Conservation (phyloP, 1,139 yeast genomes). For the Kodamaea alishanica region DNA sequence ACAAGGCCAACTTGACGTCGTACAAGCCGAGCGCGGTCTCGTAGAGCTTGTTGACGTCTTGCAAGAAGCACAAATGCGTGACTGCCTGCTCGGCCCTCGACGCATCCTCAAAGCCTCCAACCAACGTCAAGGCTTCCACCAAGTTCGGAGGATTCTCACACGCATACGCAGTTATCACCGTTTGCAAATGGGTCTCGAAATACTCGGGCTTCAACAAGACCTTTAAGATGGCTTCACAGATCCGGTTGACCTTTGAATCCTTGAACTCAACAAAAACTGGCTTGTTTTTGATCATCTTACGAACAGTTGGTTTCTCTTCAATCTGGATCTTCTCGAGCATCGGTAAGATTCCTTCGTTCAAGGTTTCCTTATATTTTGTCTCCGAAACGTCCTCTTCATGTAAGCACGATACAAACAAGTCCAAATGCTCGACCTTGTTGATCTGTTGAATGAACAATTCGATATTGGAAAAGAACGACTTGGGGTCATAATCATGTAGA, state of each 20-base stretch:
- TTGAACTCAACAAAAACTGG: constrained; percentile 23
- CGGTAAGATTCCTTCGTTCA: constrained; percentile 19
- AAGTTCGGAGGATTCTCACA: constrained; percentile 88
- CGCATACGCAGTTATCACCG: constrained; percentile 86
- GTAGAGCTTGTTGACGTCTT: constrained; percentile 82
- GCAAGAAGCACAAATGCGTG: constrained; percentile 83
- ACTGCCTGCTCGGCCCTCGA: constrained; percentile 61
- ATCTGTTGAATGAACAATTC: constrained; percentile 72
- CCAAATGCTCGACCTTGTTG: constrained; percentile 69
- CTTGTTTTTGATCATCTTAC: constrained; percentile 29
- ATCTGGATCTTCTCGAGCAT: not conserved
- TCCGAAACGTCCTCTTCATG: constrained; percentile 82
- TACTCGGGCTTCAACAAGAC: constrained; percentile 54
- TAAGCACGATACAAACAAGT: constrained; percentile 80
- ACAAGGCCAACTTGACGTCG: constrained; percentile 73
- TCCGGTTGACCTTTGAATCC: constrained; percentile 65
- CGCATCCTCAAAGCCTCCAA: constrained; percentile 44
- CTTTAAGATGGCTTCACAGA: constrained; percentile 67
- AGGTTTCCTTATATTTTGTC: constrained; percentile 80
- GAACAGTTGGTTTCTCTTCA: constrained; percentile 7
- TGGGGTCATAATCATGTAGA: constrained; percentile 82
- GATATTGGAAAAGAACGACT: constrained; percentile 57
- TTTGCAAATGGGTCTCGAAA: constrained; percentile 61
- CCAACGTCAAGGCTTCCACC: constrained; percentile 64
- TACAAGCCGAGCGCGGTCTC: constrained; percentile 78